phyloP scores from a whole-genome alignment of 768 basidiomycete genomes.

The Boletellus sp. region DNA sequence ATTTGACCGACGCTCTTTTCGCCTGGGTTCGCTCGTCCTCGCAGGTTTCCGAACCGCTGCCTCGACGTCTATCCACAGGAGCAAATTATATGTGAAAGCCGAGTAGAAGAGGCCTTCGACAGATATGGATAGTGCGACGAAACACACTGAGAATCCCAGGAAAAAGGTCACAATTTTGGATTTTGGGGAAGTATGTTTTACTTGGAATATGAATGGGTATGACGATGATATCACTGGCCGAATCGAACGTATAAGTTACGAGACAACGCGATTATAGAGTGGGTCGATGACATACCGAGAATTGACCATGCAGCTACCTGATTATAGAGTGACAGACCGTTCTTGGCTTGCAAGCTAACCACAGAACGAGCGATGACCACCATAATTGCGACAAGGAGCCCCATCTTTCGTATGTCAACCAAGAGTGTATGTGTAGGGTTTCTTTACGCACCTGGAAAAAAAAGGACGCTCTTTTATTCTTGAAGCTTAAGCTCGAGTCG shows the following conservation, averaged over 20 bases:
- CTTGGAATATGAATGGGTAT: constrained; percentile 45
- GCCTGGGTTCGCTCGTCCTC: neutral
- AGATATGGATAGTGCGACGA: constrained; percentile 77
- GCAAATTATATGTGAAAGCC: constrained; percentile 59
- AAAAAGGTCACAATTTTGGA: constrained; percentile 61
- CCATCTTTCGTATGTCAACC: constrained; percentile 31
- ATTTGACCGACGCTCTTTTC: neutral
- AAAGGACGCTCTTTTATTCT: constrained; percentile 2
- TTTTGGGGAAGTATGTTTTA: constrained; percentile 35
- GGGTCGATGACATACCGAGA: constrained; percentile 43
- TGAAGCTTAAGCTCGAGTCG: neutral
- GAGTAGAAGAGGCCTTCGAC: constrained; percentile 78
- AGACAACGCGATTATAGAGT: neutral
- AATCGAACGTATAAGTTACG: neutral
- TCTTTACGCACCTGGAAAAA: constrained; percentile 23
- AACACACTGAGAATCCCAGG: constrained; percentile 70
- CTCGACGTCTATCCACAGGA: constrained; percentile 69
- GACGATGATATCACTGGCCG: constrained; percentile 51
- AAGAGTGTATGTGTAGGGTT: neutral
- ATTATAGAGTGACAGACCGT: constrained; percentile 57
- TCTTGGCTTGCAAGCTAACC: constrained; percentile 56
- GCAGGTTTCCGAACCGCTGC: constrained; percentile 21
- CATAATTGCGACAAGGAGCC: constrained; percentile 46
- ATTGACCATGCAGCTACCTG: constrained; percentile 64
- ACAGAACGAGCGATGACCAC: constrained; percentile 57